Percentiles rank a stretch among this genome's conserved stretches.
Conservation (phyloP, 2,329 filamentous ascomycete species). For the Blumeria graminis region DNA sequence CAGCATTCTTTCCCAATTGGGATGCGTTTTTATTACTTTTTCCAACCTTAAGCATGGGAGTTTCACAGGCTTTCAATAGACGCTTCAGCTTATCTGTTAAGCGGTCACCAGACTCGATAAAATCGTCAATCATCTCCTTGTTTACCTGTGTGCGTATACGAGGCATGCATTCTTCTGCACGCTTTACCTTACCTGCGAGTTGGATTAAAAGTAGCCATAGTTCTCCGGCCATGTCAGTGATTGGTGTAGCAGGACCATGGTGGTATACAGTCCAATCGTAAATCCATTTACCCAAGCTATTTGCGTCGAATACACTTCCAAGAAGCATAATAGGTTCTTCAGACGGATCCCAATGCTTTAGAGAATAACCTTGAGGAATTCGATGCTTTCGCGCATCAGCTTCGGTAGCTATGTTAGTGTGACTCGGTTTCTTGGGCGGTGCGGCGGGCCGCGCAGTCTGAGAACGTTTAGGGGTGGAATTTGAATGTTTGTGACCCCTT, state of each 20-base stretch:
- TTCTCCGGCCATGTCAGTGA: conserved; percentile 79
- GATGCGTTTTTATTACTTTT: conserved; percentile 46
- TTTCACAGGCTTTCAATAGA: conserved; percentile 75
- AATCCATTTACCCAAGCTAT: conserved; percentile 96
- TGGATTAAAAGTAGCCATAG: conserved; percentile 90
- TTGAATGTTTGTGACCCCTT: conserved; percentile 6
- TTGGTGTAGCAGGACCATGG: conserved; percentile 57
- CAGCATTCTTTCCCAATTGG: conserved; percentile 74
- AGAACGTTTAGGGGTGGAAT: conserved; percentile 14
- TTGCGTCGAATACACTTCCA: conserved; percentile 89
- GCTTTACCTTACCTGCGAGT: conserved; percentile 79
- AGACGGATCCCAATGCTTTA: conserved; percentile 94
- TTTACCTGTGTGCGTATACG: conserved; percentile 51
- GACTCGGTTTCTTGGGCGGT: conserved; percentile 15
- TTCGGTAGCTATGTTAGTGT: conserved; percentile 28
- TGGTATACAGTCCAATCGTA: conserved; percentile 97
- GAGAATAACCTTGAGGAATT: conserved; percentile 74
- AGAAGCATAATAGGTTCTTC: conserved; percentile 86
- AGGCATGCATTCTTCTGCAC: conserved; percentile 53
- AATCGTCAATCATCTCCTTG: conserved; percentile 65
- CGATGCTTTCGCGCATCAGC: conserved; percentile 37
- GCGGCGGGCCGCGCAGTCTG: conserved; percentile 9
- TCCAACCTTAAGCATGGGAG: conserved; percentile 79
- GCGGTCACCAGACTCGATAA: conserved; percentile 69
- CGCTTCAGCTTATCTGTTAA: conserved; percentile 66